phyloP scores from a whole-genome alignment of 345 rosid genomes.

The Eucalyptus marginata region DNA sequence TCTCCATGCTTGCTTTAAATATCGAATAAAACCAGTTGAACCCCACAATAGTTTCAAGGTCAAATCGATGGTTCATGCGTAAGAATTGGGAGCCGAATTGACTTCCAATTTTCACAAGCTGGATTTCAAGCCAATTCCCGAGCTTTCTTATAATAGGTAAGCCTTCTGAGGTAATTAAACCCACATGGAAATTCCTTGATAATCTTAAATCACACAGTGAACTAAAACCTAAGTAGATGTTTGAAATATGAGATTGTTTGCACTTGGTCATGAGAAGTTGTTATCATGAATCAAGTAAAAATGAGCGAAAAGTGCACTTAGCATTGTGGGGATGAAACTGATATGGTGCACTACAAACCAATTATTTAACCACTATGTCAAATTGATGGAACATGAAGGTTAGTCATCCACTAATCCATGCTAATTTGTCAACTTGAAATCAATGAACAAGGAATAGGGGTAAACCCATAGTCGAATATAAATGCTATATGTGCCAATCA shows the following conservation, averaged over 20 bases:
- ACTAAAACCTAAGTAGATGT: not conserved
- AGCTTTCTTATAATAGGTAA: not conserved
- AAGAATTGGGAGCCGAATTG: not conserved
- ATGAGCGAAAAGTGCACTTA: not conserved
- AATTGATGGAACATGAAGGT: not conserved
- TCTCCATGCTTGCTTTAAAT: slow-evolving; percentile 12
- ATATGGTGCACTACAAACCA: not conserved
- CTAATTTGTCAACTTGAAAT: not conserved
- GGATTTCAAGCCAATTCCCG: not conserved
- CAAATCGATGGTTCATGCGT: fast-evolving
- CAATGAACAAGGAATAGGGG: not conserved
- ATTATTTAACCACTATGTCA: not conserved
- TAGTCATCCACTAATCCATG: not conserved
- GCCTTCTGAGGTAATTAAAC: not conserved
- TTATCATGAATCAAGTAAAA: not conserved
- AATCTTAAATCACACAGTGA: not conserved
- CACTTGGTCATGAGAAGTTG: not conserved
- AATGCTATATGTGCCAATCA: not conserved
- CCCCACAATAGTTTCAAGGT: not conserved
- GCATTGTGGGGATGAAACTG: not conserved
- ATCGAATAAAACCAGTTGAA: not conserved
- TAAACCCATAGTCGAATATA: not conserved
- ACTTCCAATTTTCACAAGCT: not conserved
- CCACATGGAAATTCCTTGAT: not conserved
- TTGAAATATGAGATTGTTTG: not conserved